phyloP scores from a whole-genome alignment of 768 basidiomycete species.

The Tulasnella calospora region DNA sequence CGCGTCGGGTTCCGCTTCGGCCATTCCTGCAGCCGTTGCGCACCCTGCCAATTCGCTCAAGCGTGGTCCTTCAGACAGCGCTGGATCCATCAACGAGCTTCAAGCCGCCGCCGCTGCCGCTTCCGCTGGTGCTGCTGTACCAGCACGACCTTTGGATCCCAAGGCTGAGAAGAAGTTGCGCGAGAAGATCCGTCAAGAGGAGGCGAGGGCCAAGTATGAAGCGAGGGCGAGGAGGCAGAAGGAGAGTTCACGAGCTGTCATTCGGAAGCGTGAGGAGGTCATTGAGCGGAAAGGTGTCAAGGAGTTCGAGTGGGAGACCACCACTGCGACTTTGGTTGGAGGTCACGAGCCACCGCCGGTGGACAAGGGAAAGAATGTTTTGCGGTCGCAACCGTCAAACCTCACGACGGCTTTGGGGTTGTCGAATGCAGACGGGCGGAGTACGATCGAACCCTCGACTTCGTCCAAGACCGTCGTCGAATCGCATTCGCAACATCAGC shows the following conservation, averaged over 20 bases:
- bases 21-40: conserved; percentile 56
- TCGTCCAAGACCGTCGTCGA: conserved; percentile 6
- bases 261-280: conserved; percentile 75
- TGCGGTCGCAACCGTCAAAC: not conserved
- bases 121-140: conserved; percentile 26
- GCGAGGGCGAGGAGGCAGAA: not conserved
- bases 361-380: not conserved
- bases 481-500: not conserved
- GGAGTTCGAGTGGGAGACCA: conserved; percentile 19
- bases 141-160: conserved; percentile 46
- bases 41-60: conserved; percentile 58
- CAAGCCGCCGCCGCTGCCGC: conserved; percentile 31
- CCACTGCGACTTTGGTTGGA: not conserved
- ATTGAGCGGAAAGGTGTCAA: conserved; percentile 28
- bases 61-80: conserved; percentile 38
- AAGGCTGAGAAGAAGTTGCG: conserved; percentile 81
- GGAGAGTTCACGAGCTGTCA: conserved; percentile 87
- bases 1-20: conserved; percentile 51
- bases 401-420: not conserved
- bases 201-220: conserved; percentile 54
- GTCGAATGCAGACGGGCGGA: not conserved
- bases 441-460: not conserved
- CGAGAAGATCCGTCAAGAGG: conserved; percentile 56
- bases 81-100: conserved; percentile 23
- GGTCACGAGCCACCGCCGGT: not conserved